A percentile compares a stretch with the other conserved stretches of the same genome.
phyloP scores from a whole-genome alignment of 495 filamentous ascomycete species.

The Trichoderma orchidacearum region DNA sequence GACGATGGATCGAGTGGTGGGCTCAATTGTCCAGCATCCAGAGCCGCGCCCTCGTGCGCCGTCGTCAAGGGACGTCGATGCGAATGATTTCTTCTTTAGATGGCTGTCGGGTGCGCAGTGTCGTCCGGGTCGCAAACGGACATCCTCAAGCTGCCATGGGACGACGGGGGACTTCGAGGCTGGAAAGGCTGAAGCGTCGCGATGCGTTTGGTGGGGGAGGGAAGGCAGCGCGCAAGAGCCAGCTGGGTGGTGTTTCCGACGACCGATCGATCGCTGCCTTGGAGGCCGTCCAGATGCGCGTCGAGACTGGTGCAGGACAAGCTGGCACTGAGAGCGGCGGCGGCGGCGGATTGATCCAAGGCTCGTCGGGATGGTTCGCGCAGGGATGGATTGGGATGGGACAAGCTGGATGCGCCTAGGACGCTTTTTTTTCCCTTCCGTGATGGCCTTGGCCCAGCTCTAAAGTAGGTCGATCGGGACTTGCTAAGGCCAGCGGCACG shows the following conservation, averaged over 20 bases:
- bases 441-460: not conserved
- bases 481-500: too few relatives aligned
- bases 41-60: not conserved
- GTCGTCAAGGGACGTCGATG: not conserved
- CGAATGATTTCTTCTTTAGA: not conserved
- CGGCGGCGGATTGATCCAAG: not conserved
- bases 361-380: not conserved
- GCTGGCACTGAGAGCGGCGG: not conserved
- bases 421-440: not conserved
- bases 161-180: not conserved
- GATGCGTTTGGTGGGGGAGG: not conserved
- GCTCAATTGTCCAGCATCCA: not conserved
- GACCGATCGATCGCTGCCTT: too few relatives aligned
- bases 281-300: too few relatives aligned
- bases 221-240: not conserved
- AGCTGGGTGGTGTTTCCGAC: not conserved
- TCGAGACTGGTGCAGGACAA: not conserved
- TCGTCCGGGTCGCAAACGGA: not conserved
- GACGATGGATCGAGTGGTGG: constrained; percentile 5
- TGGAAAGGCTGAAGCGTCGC: not conserved
- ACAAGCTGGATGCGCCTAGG: not conserved
- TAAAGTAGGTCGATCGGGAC: not conserved
- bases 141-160: not conserved
- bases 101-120: not conserved
- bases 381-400: not conserved